A percentile compares a stretch with the other conserved stretches of the same genome.
phyloP scores from a whole-genome alignment of 805 yeast species.

The Millerago galiae region DNA sequence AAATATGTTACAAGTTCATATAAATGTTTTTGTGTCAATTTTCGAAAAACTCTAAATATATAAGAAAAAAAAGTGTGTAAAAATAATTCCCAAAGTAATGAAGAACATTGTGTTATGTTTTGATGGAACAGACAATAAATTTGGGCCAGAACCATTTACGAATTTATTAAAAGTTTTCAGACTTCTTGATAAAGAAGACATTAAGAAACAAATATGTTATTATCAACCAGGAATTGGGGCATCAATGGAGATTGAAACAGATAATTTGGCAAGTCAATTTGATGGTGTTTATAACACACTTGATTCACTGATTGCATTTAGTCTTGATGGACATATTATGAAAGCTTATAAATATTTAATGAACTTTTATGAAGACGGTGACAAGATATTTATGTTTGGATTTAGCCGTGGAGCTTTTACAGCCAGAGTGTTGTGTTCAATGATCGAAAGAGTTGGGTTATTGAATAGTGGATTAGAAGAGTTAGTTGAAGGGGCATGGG shows the following conservation, averaged over 20 bases:
- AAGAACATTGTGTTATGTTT: constrained; percentile 51
- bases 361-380: constrained; percentile 42
- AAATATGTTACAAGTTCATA: too few species aligned
- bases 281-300: constrained; percentile 19
- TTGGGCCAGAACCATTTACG: constrained; percentile 49
- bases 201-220: constrained; percentile 43
- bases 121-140: constrained; percentile 57
- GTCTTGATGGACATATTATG: constrained; percentile 49
- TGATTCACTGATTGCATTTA: constrained; percentile 46
- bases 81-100: neutral
- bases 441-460: constrained; percentile 60
- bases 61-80: too few species aligned
- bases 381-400: constrained; percentile 50
- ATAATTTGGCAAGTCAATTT: constrained; percentile 14
- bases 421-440: constrained; percentile 57
- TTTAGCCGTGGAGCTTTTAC: constrained; percentile 62
- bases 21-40: neutral
- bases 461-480: constrained; percentile 49
- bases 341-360: constrained; percentile 51
- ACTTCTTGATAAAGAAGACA: constrained; percentile 40
- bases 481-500: constrained; percentile 56
- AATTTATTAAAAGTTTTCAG: constrained; percentile 48
- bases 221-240: constrained; percentile 68
- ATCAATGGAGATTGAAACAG: constrained; percentile 35
- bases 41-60: too few species aligned